Percentiles rank a stretch among this genome's conserved stretches.
Conservation (phyloP, 169 alveolate genomes). For the Plasmodium blacklocki region DNA sequence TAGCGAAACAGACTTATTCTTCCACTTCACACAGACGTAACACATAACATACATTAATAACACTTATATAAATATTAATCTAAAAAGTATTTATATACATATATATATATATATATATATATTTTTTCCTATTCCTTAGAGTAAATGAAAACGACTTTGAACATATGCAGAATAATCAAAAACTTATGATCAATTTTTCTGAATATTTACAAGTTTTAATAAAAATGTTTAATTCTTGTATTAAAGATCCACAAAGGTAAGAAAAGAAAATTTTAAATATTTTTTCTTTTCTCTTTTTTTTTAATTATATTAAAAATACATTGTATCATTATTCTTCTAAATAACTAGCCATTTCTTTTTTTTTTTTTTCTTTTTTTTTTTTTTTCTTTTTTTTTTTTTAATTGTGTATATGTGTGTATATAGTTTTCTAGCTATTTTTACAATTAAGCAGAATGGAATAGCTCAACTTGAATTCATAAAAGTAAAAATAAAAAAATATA, state of each 20-base stretch:
- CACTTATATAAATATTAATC: neutral
- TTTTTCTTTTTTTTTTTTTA: neutral
- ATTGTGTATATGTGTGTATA: neutral
- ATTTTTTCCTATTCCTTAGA: constrained; percentile 47
- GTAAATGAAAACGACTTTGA: constrained; percentile 88
- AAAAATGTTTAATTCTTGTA: constrained; percentile 94
- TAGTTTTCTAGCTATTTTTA: constrained; percentile 90
- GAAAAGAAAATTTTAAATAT: neutral
- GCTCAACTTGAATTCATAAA: constrained; percentile 91
- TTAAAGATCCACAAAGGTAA: constrained; percentile 93
- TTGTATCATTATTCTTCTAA: neutral
- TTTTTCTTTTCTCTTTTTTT: neutral
- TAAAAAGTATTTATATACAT: neutral
- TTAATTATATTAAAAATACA: neutral
- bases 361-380: neutral
- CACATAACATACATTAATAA: constrained; percentile 17
- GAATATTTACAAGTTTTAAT: constrained; percentile 91
- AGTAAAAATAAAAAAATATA: constrained; percentile 44
- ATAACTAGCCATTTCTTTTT: neutral
- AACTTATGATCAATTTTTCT: constrained; percentile 93
- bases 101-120: neutral
- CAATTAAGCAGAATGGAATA: constrained; percentile 89
- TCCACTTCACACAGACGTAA: constrained; percentile 91
- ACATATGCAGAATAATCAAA: constrained; percentile 92
- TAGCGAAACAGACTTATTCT: constrained; percentile 95